phyloP scores from a whole-genome alignment of 176 grass and related monocot species.

The Juncus inflexus region DNA sequence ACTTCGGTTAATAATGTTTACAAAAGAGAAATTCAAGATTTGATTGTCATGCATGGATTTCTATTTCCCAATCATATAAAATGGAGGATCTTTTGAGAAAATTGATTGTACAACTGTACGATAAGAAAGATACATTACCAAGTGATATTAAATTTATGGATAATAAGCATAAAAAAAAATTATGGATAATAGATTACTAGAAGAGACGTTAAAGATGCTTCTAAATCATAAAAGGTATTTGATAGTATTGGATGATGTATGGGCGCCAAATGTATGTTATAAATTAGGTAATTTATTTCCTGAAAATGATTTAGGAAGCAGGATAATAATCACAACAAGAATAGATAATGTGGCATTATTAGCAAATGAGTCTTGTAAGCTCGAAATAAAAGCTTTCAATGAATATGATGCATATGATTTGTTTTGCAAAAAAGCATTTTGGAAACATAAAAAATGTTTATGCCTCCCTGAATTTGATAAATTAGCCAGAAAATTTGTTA shows the following conservation, averaged over 20 bases:
- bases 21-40: constrained; percentile 19
- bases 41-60: constrained; percentile 28
- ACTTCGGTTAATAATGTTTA: constrained; percentile 36
- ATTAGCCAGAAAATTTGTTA: constrained; percentile 29
- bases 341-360: constrained; percentile 26
- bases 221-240: constrained; percentile 21
- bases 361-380: constrained; percentile 21
- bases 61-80: constrained; percentile 28
- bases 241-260: constrained; percentile 47
- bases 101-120: constrained; percentile 18
- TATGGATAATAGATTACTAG: constrained; percentile 18
- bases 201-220: background rate
- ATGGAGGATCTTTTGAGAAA: constrained; percentile 18
- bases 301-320: constrained; percentile 18
- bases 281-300: constrained; percentile 15
- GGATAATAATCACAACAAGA: constrained; percentile 34
- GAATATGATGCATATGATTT: constrained; percentile 24
- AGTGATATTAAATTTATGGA: constrained; percentile 11
- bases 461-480: constrained; percentile 18
- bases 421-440: constrained; percentile 42
- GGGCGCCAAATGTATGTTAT: background rate
- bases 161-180: no score
- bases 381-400: constrained; percentile 24
- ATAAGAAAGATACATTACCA: background rate
- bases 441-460: background rate